These are phyloP conservation scores for Epichloe hybrida DNA, from an alignment of 2,329 filamentous ascomycete species.

Conservation along the genomic window DNA sequence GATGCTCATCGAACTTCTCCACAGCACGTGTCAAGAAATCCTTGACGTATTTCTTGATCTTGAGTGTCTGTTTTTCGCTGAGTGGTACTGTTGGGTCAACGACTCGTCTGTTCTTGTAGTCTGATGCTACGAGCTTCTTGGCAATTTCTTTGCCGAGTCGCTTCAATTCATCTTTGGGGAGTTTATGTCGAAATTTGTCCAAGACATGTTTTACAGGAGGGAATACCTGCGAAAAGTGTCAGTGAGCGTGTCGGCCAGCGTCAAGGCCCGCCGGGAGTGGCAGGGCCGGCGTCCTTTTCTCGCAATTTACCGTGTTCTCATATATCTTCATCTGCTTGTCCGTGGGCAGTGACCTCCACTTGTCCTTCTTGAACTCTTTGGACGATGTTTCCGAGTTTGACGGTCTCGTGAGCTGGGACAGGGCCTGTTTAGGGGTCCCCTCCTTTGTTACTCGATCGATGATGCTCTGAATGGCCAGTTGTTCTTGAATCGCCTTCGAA, in stretches of 20 bases:
- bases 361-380: slow-evolving; percentile 50
- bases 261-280: too few species aligned
- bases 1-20: slow-evolving; percentile 54
- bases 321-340: slow-evolving; percentile 95
- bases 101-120: slow-evolving; percentile 84
- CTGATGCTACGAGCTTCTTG: slow-evolving; percentile 82
- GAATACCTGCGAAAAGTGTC: slow-evolving; percentile 44
- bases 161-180: slow-evolving; percentile 66
- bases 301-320: slow-evolving; percentile 67
- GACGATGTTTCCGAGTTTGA: slow-evolving; percentile 31
- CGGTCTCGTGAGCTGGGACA: slow-evolving; percentile 53
- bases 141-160: slow-evolving; percentile 53
- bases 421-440: slow-evolving; percentile 32
- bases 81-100: slow-evolving; percentile 60
- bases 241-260: neutral
- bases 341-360: slow-evolving; percentile 53
- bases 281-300: neutral
- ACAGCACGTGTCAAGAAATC: slow-evolving; percentile 81
- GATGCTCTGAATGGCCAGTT: slow-evolving; percentile 68
- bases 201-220: slow-evolving; percentile 76
- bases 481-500: slow-evolving; percentile 47
- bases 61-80: slow-evolving; percentile 62
- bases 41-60: slow-evolving; percentile 71
- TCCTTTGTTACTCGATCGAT: slow-evolving; percentile 74
- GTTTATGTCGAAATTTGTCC: slow-evolving; percentile 74